phyloP scores from a whole-genome alignment of 2,329 filamentous ascomycete genomes.

The Penicillium nordicum region DNA sequence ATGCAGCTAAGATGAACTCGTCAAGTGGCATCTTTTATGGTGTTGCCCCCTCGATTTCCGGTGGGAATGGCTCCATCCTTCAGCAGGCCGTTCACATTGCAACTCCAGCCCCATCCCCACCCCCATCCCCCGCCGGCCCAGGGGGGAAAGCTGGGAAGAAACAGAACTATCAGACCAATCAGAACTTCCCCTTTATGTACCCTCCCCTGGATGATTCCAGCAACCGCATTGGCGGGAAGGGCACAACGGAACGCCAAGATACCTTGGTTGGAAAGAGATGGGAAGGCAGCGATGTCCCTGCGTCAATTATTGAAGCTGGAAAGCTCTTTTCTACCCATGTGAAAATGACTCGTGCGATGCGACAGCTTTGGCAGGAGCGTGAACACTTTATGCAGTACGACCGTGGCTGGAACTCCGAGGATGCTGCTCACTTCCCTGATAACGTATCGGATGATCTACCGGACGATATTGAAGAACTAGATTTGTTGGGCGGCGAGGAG shows the following conservation, averaged over 20 bases:
- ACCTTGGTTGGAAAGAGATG: conserved; percentile 76
- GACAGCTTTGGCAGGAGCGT: conserved; percentile 91
- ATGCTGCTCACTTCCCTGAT: conserved; percentile 24
- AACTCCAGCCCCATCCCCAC: conserved; percentile 93
- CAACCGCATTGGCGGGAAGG: conserved; percentile 87
- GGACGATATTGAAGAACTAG: conserved; percentile 38
- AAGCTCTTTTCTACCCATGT: conserved; percentile 87
- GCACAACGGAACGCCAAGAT: conserved; percentile 75
- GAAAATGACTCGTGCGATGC: conserved; percentile 84
- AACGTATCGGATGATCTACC: conserved; percentile 39
- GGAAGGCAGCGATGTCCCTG: conserved; percentile 89
- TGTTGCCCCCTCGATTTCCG: conserved; percentile 47
- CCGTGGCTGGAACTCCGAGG: conserved; percentile 71
- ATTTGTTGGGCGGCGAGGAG: conserved; percentile 17
- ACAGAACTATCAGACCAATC: conserved; percentile 98
- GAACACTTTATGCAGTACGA: conserved; percentile 90
- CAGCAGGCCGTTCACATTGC: conserved; percentile 97
- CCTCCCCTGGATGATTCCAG: conserved; percentile 85
- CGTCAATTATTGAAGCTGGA: conserved; percentile 91
- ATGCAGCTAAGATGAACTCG: conserved; percentile 60
- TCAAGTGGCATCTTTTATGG: conserved; percentile 61
- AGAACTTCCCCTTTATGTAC: conserved; percentile 97
- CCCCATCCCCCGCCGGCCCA: conserved; percentile 78
- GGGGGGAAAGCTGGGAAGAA: conserved; percentile 94
- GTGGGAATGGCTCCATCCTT: conserved; percentile 66